Conservation (phyloP, 306 rosid genomes). For the Hylodesmum podocarpum region DNA sequence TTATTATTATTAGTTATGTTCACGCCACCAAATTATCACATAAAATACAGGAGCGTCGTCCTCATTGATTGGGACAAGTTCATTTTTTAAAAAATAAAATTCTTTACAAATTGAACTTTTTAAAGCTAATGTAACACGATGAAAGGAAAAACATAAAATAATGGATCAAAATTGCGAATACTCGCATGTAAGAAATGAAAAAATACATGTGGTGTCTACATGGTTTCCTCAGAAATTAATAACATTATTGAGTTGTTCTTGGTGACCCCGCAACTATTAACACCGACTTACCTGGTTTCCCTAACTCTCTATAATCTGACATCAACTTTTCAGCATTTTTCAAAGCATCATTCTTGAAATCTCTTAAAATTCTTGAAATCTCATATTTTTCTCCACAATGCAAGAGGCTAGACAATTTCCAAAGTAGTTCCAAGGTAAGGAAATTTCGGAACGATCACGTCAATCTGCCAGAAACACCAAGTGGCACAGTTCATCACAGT, state of each 20-base stretch:
- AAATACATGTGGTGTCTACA: background rate
- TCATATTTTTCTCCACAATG: too few species aligned
- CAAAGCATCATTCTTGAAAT: constrained; percentile 21
- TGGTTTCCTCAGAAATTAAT: background rate
- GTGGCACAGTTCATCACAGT: background rate
- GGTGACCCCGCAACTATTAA: constrained; percentile 39
- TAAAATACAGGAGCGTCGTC: too few species aligned
- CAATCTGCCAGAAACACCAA: constrained; percentile 44
- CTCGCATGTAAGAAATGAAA: too few species aligned
- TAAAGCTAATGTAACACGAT: too few species aligned
- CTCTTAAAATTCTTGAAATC: too few species aligned
- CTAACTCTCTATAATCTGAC: background rate
- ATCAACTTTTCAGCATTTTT: constrained; percentile 32
- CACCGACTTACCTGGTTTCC: background rate
- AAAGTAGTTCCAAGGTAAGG: constrained; percentile 35
- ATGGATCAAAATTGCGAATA: too few species aligned
- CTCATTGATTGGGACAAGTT: too few species aligned
- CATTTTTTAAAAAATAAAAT: too few species aligned
- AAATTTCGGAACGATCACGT: constrained; percentile 17
- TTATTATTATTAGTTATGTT: too few species aligned
- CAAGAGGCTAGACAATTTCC: constrained; percentile 38
- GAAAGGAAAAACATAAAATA: too few species aligned
- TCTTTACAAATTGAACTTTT: too few species aligned
- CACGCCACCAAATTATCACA: too few species aligned
- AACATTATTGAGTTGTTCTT: background rate